Conservation (phyloP, 2,329 filamentous ascomycete species). For the Aspergillus cejpii region DNA sequence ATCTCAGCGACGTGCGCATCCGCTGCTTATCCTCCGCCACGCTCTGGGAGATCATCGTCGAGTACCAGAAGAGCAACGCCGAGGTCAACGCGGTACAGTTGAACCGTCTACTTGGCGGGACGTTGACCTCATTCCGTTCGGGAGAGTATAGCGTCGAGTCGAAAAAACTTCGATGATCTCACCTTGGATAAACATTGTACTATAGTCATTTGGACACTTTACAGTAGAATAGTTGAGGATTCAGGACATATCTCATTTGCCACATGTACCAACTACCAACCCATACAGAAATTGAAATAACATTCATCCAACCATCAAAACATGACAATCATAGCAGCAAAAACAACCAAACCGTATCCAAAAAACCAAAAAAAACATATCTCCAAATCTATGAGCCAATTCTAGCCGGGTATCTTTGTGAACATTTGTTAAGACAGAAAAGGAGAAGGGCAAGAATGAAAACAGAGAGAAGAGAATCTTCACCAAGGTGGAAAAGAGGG, state of each 20-base stretch:
- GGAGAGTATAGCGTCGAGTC: slow-evolving; percentile 9
- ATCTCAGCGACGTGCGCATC: slow-evolving; percentile 27
- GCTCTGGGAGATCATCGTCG: slow-evolving; percentile 33
- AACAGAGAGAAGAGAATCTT: neutral
- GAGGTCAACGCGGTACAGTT: slow-evolving; percentile 20
- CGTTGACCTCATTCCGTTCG: slow-evolving; percentile 23
- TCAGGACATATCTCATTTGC: too few relatives aligned
- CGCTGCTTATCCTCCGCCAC: slow-evolving; percentile 26
- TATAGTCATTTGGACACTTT: too few relatives aligned
- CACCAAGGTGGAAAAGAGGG: too few relatives aligned
- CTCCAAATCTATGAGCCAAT: slow-evolving; percentile 6
- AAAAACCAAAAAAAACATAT: slow-evolving; percentile 5
- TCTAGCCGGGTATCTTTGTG: slow-evolving; percentile 4
- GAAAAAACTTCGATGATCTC: neutral
- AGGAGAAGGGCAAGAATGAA: slow-evolving; percentile 3
- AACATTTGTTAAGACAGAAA: slow-evolving; percentile 4
- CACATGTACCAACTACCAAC: too few relatives aligned
- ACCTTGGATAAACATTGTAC: neutral
- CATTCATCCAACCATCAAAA: neutral
- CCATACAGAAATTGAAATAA: too few relatives aligned
- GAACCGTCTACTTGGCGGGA: slow-evolving; percentile 25
- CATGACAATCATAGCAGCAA: neutral
- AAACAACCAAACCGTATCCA: too few relatives aligned
- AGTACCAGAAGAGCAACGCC: slow-evolving; percentile 30
- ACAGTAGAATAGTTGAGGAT: too few relatives aligned